phyloP scores from a whole-genome alignment of 2,329 filamentous ascomycete species.

The Scleromitrula shiraiana region DNA sequence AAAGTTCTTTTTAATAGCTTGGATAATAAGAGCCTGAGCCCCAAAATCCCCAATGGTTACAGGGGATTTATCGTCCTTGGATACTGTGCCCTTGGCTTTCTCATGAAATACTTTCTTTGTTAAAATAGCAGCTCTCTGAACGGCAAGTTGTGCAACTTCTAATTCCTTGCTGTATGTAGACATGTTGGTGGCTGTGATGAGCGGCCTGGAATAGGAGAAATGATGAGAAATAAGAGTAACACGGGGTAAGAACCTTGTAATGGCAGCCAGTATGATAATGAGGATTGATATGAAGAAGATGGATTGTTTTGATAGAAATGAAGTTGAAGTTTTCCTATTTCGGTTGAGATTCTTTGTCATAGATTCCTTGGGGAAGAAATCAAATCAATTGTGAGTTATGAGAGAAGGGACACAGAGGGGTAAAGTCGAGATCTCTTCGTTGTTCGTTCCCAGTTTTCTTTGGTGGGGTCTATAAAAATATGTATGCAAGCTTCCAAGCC shows the following conservation, averaged over 20 bases:
- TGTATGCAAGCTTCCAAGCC: background rate
- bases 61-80: conserved; percentile 91
- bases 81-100: conserved; percentile 87
- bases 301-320: conserved; percentile 8
- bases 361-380: background rate
- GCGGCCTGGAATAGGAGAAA: conserved; percentile 15
- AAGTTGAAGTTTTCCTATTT: background rate
- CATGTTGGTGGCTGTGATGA: conserved; percentile 29
- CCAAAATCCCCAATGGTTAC: conserved; percentile 98
- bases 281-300: conserved; percentile 23
- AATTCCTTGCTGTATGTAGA: conserved; percentile 65
- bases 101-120: conserved; percentile 76
- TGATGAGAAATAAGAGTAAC: conserved; percentile 26
- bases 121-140: conserved; percentile 71
- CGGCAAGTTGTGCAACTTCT: conserved; percentile 75
- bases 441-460: conserved; percentile 5
- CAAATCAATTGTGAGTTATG: too few species aligned
- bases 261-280: conserved; percentile 25
- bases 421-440: conserved; percentile 3
- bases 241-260: conserved; percentile 23
- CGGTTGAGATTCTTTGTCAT: background rate
- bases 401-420: conserved; percentile 2
- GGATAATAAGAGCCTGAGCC: conserved; percentile 92
- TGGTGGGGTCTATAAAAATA: background rate
- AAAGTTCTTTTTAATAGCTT: conserved; percentile 82